Evolutionary conservation across 225 moss, liverwort and hornwort genomes (phyloP).

Genomic region (Thuidium tamariscinum): DNA sequence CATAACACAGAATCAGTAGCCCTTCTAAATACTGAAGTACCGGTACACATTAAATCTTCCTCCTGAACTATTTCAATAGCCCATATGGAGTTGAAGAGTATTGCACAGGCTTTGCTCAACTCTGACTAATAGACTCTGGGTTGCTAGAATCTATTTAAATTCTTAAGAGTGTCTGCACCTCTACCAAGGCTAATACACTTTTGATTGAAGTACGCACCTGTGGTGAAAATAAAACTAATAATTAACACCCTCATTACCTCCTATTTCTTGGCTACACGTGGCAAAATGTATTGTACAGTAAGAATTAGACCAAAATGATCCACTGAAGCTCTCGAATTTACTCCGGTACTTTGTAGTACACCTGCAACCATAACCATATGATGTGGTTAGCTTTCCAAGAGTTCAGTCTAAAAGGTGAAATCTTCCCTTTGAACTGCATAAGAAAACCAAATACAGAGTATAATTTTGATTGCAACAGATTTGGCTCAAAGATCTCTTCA

Average conservation of each 20-base stretch:
- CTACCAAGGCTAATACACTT: neutral
- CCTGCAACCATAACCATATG: neutral
- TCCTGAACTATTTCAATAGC: neutral
- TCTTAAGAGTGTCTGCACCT: neutral
- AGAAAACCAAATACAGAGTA: neutral
- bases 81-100: neutral
- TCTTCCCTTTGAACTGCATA: neutral
- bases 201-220: neutral
- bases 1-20: neutral
- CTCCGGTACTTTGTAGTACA: constrained; percentile 40
- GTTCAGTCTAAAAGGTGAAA: neutral
- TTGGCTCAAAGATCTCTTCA: neutral
- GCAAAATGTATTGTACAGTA: constrained; percentile 21
- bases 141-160: neutral
- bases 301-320: neutral
- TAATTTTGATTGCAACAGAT: too few species aligned
- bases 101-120: neutral
- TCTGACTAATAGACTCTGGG: neutral
- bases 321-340: neutral
- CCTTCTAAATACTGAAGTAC: neutral
- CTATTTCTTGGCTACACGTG: neutral
- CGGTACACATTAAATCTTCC: neutral
- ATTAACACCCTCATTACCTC: neutral
- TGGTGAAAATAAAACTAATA: neutral
- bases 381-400: neutral